Conservation (phyloP, 768 basidiomycete species). For the Leccinum rimulosum region DNA sequence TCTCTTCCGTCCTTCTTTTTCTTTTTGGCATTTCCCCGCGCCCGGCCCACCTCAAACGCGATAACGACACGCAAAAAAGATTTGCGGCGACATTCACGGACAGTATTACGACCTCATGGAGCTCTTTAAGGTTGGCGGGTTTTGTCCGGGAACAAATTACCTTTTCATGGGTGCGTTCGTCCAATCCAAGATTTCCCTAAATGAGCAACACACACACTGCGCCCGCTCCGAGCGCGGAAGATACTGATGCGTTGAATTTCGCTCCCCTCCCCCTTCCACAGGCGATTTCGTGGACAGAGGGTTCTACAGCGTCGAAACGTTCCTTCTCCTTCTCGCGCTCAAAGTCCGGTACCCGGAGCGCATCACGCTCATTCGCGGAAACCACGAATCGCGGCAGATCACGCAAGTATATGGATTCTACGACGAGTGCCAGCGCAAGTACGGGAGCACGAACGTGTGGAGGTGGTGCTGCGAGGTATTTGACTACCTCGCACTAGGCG, state of each 20-base stretch:
- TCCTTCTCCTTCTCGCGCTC: slow-evolving; percentile 88
- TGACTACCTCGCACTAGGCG: slow-evolving; percentile 91
- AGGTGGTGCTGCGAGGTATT: slow-evolving; percentile 98
- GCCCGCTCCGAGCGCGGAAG: neutral
- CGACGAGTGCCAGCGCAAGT: slow-evolving; percentile 97
- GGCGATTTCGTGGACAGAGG: slow-evolving; percentile 98
- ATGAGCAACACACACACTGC: neutral
- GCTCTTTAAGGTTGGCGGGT: slow-evolving; percentile 89
- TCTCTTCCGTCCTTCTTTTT: neutral
- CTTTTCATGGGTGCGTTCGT: slow-evolving; percentile 83
- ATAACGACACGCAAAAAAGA: slow-evolving; percentile 40
- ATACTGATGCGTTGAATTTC: slow-evolving; percentile 8
- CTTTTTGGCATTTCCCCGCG: neutral
- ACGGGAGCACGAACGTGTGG: slow-evolving; percentile 93
- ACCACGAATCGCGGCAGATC: slow-evolving; percentile 97
- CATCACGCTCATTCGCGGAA: slow-evolving; percentile 94
- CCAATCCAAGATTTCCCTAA: neutral
- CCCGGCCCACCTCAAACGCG: slow-evolving; percentile 2
- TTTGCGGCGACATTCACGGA: slow-evolving; percentile 95
- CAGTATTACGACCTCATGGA: slow-evolving; percentile 98
- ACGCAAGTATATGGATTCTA: slow-evolving; percentile 95
- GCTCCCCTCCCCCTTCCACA: slow-evolving; percentile 30
- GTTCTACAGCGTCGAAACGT: slow-evolving; percentile 96
- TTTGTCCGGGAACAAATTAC: slow-evolving; percentile 92
- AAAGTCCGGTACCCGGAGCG: slow-evolving; percentile 98